Conservation (phyloP, 345 rosid genomes). For the Camelina hispida region DNA sequence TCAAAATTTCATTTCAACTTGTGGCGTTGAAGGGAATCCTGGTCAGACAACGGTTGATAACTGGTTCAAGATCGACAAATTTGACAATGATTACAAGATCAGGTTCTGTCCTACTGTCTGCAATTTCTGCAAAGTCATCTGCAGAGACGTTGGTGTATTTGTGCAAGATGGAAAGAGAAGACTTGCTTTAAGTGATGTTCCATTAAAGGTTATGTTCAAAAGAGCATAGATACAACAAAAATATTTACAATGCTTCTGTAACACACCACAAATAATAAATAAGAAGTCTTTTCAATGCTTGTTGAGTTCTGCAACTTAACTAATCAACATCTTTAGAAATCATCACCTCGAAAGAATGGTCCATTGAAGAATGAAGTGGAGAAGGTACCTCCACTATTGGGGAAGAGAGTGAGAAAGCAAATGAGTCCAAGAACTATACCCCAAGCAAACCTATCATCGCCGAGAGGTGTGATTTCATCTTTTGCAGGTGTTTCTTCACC, state of each 20-base stretch:
- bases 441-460: constrained; percentile 78
- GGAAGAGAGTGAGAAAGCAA: constrained; percentile 91
- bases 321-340: constrained; percentile 45
- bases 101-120: constrained; percentile 71
- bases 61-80: constrained; percentile 73
- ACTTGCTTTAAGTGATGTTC: constrained; percentile 60
- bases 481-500: constrained; percentile 91
- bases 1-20: constrained; percentile 55
- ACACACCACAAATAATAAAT: not conserved
- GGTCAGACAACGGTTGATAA: constrained; percentile 51
- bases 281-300: constrained; percentile 17
- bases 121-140: constrained; percentile 52
- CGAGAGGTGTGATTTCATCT: constrained; percentile 83
- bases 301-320: constrained; percentile 18
- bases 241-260: constrained; percentile 8
- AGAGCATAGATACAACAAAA: constrained; percentile 45
- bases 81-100: constrained; percentile 57
- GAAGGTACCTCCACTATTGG: constrained; percentile 90
- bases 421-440: constrained; percentile 82
- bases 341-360: constrained; percentile 79
- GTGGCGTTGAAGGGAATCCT: constrained; percentile 67
- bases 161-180: constrained; percentile 53
- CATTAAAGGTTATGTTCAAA: constrained; percentile 59
- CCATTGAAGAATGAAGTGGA: constrained; percentile 71
- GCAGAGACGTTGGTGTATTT: constrained; percentile 63